A percentile compares a stretch with the other conserved stretches of the same genome.
phyloP scores from a whole-genome alignment of 2,329 filamentous ascomycete species.

The Basipetospora chlamydospora region DNA sequence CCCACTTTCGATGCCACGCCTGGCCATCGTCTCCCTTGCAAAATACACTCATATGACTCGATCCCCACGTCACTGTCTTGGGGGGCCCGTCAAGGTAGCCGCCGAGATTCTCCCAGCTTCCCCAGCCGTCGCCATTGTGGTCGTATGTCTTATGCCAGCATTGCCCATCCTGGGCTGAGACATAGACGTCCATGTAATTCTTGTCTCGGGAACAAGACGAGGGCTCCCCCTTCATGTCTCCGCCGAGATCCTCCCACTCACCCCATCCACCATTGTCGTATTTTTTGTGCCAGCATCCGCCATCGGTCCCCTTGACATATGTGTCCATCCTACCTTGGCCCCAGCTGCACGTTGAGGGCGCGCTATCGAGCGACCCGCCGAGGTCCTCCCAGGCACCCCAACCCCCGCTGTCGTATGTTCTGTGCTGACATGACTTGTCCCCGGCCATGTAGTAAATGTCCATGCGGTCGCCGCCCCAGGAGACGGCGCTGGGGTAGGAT shows the following conservation, averaged over 20 bases:
- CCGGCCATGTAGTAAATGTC: conserved; percentile 13
- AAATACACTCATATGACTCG: conserved; percentile 13
- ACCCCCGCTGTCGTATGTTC: conserved; percentile 7
- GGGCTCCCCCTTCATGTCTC: conserved; percentile 13
- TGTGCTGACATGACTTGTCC: conserved; percentile 12
- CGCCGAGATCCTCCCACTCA: conserved; percentile 15
- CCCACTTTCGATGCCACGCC: conserved; percentile 11
- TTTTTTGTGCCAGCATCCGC: conserved; percentile 13
- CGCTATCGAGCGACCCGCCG: conserved; percentile 13
- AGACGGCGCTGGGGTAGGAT: conserved; percentile 8
- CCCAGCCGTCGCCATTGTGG: conserved; percentile 14
- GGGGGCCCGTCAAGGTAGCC: conserved; percentile 13
- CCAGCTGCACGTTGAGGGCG: conserved; percentile 15
- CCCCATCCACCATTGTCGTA: conserved; percentile 14
- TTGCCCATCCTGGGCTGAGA: conserved; percentile 13
- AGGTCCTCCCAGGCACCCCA: conserved; percentile 13
- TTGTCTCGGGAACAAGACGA: conserved; percentile 13
- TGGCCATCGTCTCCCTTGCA: conserved; percentile 12
- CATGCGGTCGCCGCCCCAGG: conserved; percentile 12
- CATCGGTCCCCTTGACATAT: conserved; percentile 15
- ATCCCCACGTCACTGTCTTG: conserved; percentile 12
- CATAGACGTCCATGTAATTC: conserved; percentile 16
- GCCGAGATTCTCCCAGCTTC: conserved; percentile 13
- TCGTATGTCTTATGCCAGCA: conserved; percentile 14
- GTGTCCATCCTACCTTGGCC: conserved; percentile 14